These are phyloP conservation scores for Immersiella caudata DNA, from an alignment of 495 filamentous ascomycete genomes.

Conservation along the genomic window DNA sequence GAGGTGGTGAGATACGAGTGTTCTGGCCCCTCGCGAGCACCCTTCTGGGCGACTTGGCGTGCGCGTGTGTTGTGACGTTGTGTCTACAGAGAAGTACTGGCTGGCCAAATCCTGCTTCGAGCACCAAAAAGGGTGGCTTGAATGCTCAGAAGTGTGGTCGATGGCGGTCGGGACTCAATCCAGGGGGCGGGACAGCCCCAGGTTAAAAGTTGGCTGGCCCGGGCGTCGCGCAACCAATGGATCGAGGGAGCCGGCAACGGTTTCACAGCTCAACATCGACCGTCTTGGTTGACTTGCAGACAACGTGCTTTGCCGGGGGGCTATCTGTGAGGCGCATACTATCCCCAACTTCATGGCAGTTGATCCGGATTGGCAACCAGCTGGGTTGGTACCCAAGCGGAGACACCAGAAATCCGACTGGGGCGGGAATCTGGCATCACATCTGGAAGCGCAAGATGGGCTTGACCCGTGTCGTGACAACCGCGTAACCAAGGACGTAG, in stretches of 20 bases:
- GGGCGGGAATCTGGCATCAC: not conserved
- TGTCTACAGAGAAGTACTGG: slow-evolving; percentile 11
- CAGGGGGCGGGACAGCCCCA: slow-evolving; percentile 3
- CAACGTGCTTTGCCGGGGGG: slow-evolving; percentile 9
- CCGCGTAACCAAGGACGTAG: not conserved
- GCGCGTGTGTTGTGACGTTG: slow-evolving; percentile 17
- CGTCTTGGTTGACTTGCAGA: slow-evolving; percentile 16
- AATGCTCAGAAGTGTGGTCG: slow-evolving; percentile 1
- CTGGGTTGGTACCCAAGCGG: not conserved
- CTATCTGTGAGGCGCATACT: not conserved
- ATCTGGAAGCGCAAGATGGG: not conserved
- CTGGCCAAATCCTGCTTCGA: slow-evolving; percentile 12
- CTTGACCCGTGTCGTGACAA: not conserved
- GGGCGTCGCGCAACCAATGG: not conserved
- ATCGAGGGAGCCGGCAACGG: not conserved
- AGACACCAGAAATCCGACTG: not conserved
- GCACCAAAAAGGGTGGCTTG: slow-evolving; percentile 3
- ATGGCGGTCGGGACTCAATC: slow-evolving; percentile 11
- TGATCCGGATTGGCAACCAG: not conserved
- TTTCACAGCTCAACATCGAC: not conserved
- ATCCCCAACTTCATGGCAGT: not conserved
- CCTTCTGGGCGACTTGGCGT: not conserved
- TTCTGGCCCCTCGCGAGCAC: not conserved
- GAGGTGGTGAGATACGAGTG: not conserved
- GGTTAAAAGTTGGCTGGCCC: not conserved